Evolutionary conservation across 345 rosid genomes (phyloP), one percentile per base, ranked within the genome.

Genomic region (Hibiscus syriacus): DNA sequence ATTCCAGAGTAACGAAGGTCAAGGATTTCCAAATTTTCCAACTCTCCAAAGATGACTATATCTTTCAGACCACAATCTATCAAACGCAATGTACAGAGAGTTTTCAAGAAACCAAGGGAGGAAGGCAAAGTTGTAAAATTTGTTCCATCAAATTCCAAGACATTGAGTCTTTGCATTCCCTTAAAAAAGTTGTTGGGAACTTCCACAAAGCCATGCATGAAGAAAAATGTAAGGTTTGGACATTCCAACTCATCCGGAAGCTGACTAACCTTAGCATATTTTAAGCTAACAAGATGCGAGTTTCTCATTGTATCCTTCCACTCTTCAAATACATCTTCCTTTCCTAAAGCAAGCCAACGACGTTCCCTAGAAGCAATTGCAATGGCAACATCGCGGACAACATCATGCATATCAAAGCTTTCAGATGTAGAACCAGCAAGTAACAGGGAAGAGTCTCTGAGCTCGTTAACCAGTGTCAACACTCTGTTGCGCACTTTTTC

Each of bases 401-500:
- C n/a, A n/a, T n/a, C 50, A 61, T 61, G 66, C 19, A 61, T 49
- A 1, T 17, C 9, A 17, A 49, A 17, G 10, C 53, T 1, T 49
- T n/a, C 23, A 16, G 3, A 5, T 1, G 10, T 16, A 0, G 63
- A 10, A 22, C 64, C 26, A 6, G 69, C 72, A 17, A 6, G 53
- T 49, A 49, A 16, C 23, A 49, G 2, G 2, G 11, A 6, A 49
- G 23, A 49, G 20, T 6, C 53, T 17, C 17, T 19, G 23, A 49
- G 53, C 17, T 55, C 34, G 5, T 39, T 19, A 2, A 78, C 29
- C 70, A 70, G 9, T 6, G 39, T 22, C 3, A 38, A 3, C 6
- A 76, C 17, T 58, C 39, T 68, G 22, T 65, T 10, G 12, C 74
- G 66, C 29, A 29, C 10, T 30, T 62, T 10, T 52, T 19, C 65